Conservation (phyloP, 2,329 filamentous ascomycete genomes). For the Fusarium brachygibbosum region DNA sequence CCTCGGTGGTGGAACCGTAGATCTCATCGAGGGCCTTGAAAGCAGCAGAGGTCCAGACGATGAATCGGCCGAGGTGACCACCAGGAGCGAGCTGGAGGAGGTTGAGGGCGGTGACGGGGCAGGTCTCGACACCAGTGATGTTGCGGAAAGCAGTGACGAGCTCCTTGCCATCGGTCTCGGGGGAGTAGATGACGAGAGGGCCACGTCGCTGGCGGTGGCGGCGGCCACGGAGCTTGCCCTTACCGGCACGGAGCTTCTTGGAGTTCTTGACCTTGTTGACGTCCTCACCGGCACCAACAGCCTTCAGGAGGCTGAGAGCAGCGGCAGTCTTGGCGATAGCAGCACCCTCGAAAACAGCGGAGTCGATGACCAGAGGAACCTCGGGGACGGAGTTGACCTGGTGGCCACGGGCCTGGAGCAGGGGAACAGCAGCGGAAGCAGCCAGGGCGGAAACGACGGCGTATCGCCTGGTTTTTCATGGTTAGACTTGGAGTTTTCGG, state of each 20-base stretch:
- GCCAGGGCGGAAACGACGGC: constrained; percentile 97
- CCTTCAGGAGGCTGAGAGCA: constrained; percentile 88
- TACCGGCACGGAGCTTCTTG: constrained; percentile 97
- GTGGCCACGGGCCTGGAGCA: constrained; percentile 97
- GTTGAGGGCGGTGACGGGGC: constrained; percentile 92
- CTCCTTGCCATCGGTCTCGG: constrained; percentile 94
- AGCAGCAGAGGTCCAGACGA: constrained; percentile 97
- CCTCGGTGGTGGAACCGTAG: constrained; percentile 92
- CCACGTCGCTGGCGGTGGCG: constrained; percentile 98
- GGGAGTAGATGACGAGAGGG: constrained; percentile 97
- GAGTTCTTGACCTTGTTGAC: constrained; percentile 96
- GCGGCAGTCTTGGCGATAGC: constrained; percentile 89
- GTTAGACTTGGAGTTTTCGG: constrained; percentile 36
- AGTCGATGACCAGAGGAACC: constrained; percentile 97
- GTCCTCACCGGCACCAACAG: constrained; percentile 89
- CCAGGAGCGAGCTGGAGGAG: constrained; percentile 99
- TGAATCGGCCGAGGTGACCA: constrained; percentile 98
- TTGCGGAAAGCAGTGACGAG: constrained; percentile 97
- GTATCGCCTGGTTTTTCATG: constrained; percentile 77
- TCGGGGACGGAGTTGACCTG: constrained; percentile 91
- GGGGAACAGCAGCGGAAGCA: constrained; percentile 93
- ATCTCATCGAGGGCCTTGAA: constrained; percentile 97
- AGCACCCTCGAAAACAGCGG: constrained; percentile 84
- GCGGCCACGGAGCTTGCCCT: constrained; percentile 98
- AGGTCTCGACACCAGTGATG: constrained; percentile 98